These are phyloP conservation scores for Dendrobium catenatum DNA, from an alignment of 106 monocot genomes.

Conservation along the genomic window DNA sequence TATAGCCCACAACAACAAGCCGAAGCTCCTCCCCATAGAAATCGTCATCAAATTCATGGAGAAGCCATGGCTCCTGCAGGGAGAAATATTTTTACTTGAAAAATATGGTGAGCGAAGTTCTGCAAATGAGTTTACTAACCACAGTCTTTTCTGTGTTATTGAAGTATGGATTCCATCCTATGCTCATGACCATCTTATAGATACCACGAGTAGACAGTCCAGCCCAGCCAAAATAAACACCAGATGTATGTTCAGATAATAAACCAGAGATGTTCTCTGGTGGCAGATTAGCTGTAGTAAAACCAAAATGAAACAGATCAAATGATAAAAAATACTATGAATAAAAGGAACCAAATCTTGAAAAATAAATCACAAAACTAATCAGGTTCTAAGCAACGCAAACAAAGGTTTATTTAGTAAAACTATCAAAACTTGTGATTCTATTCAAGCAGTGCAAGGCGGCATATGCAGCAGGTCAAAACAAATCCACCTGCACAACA, in stretches of 20 bases:
- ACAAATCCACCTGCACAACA: neutral
- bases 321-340: neutral
- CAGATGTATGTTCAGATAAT: slow-evolving; percentile 75
- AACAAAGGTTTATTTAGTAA: neutral
- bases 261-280: slow-evolving; percentile 67
- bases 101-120: neutral
- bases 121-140: slow-evolving; percentile 26
- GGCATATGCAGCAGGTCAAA: neutral
- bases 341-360: neutral
- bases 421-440: neutral
- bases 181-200: slow-evolving; percentile 97
- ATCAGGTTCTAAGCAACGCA: neutral
- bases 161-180: slow-evolving; percentile 98
- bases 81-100: neutral
- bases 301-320: slow-evolving; percentile 4
- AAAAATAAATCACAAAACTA: neutral
- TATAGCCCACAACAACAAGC: slow-evolving; percentile 81
- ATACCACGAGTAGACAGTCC: slow-evolving; percentile 48
- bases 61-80: slow-evolving; percentile 86
- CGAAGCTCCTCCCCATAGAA: slow-evolving; percentile 94
- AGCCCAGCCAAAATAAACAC: slow-evolving; percentile 99
- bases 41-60: slow-evolving; percentile 82
- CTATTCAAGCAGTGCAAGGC: neutral
- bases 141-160: slow-evolving; percentile 88
- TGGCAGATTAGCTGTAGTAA: slow-evolving; percentile 70